Percentiles rank a stretch among this genome's conserved stretches.
phyloP scores from a whole-genome alignment of 169 alveolate species.

The Eimeria mitis region DNA sequence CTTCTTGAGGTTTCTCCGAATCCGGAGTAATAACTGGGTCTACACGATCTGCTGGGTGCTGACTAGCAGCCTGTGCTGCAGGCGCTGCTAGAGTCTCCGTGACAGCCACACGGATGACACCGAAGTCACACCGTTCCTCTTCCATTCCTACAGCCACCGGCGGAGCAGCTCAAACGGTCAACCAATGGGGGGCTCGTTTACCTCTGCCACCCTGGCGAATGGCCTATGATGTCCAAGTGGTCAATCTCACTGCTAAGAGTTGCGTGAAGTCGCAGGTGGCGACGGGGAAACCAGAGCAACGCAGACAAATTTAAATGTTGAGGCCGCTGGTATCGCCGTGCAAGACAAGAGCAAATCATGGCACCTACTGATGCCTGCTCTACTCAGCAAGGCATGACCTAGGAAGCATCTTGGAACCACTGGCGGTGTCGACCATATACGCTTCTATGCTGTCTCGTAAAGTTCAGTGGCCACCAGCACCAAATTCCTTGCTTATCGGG shows the following conservation, averaged over 20 bases:
- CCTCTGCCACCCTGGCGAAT: background rate
- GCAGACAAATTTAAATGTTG: background rate
- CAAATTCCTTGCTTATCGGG: background rate
- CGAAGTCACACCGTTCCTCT: constrained; percentile 41
- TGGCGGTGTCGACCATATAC: background rate
- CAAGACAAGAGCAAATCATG: constrained; percentile 15
- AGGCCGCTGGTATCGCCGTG: background rate
- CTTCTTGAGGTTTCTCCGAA: constrained; percentile 12
- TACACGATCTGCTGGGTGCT: constrained; percentile 54
- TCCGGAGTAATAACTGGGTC: constrained; percentile 8
- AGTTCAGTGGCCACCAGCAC: background rate
- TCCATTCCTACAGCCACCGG: constrained; percentile 43
- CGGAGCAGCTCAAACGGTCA: background rate
- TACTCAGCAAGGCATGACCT: constrained; percentile 4
- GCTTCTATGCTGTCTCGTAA: constrained; percentile 1
- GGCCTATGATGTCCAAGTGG: background rate
- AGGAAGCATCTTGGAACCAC: background rate
- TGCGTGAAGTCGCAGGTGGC: background rate
- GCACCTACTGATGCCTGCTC: constrained; percentile 3
- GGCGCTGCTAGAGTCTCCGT: constrained; percentile 26
- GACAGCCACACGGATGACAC: constrained; percentile 38
- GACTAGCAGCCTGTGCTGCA: constrained; percentile 67
- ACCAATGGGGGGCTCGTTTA: background rate
- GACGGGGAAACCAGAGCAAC: background rate
- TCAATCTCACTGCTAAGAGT: background rate